Base-by-base conservation (phyloP, 2,329 filamentous ascomycete species). In the Colletotrichum endophyticum region DNA sequence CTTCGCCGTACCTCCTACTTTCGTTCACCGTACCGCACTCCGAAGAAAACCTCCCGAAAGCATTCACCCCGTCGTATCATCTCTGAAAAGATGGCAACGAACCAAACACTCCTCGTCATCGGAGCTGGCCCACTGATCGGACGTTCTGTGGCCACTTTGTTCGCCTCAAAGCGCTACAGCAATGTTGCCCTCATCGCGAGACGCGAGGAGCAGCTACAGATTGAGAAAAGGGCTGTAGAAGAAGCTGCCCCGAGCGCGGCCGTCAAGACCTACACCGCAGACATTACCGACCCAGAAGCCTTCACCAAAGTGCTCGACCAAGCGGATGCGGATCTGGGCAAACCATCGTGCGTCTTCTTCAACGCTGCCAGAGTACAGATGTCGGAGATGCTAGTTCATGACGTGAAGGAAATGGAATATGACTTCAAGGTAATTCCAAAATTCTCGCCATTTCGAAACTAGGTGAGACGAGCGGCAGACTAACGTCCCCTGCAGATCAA, bases 341-440 rank as follows among this genome's bases (percentile, higher is more conserved):
- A 83, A n/a, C 81, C 90, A 2, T 87, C 89, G 63, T 87, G 86
- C 27, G 83, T 91, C 5, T 85, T 89, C 59, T 91, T 87, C 84
- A 91, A 91, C 78, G 88, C 89, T 1, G 89, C 89, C 5, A 81
- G 87, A 1, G 87, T 91, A 2, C 84, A 84, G 8, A 84, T 85
- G 1, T 86, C 84, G 28, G 81, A 84, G 5, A 82, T 88, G 1
- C 80, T 91, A 8, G 82, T 85, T 39, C 86, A 86, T 66, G 80
- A 79, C 3, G 83, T 88, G 3, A 82, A 86, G 59, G 86, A 88
- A 19, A 86, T 91, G 12, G 82, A 89, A 32, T 83, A 86, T 68
- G 89, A 91, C 72, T 87, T 91, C 70, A 87, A 86, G 80, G 89
- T 90, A 79, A 2, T 32, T 13, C 44, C 11, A 6, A 2, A 53